These are phyloP conservation scores for Calocybe gangraenosa DNA, from an alignment of 768 basidiomycete genomes.

Conservation along the genomic window DNA sequence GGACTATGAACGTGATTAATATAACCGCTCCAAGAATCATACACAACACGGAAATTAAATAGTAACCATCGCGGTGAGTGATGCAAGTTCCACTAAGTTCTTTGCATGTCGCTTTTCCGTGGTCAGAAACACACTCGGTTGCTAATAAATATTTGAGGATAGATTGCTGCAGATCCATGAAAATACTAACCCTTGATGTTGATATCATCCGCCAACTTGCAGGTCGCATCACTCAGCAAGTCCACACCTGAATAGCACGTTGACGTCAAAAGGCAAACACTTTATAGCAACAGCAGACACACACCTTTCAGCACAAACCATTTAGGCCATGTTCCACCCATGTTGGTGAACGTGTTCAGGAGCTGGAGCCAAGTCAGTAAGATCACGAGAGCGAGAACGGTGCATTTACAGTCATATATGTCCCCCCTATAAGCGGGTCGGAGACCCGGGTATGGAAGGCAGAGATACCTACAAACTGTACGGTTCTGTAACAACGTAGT, in stretches of 20 bases:
- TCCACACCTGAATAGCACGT: conserved; percentile 70
- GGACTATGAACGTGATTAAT: conserved; percentile 73
- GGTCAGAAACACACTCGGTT: conserved; percentile 88
- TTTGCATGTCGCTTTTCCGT: conserved; percentile 76
- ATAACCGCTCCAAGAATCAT: conserved; percentile 70
- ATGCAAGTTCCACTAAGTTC: conserved; percentile 76
- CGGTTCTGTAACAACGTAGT: conserved; percentile 52
- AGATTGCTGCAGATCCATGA: conserved; percentile 8
- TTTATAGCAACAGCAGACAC: conserved; percentile 2
- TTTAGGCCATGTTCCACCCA: conserved; percentile 98
- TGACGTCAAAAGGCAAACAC: conserved; percentile 13
- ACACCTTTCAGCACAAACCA: conserved; percentile 91
- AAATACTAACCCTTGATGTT: conserved; percentile 46
- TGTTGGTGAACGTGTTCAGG: conserved; percentile 91
- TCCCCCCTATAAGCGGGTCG: conserved; percentile 95
- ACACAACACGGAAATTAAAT: conserved; percentile 77
- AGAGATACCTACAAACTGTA: conserved; percentile 99
- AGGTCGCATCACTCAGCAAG: conserved; percentile 79
- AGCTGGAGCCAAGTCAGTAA: conserved; percentile 42
- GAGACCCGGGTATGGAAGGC: conserved; percentile 97
- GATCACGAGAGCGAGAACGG: background rate
- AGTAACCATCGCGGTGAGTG: conserved; percentile 89
- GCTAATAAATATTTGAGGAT: conserved; percentile 34
- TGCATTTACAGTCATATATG: conserved; percentile 93
- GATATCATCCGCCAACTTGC: conserved; percentile 62